Base-by-base conservation (phyloP, 805 yeast species). In the Candida golubevii region DNA sequence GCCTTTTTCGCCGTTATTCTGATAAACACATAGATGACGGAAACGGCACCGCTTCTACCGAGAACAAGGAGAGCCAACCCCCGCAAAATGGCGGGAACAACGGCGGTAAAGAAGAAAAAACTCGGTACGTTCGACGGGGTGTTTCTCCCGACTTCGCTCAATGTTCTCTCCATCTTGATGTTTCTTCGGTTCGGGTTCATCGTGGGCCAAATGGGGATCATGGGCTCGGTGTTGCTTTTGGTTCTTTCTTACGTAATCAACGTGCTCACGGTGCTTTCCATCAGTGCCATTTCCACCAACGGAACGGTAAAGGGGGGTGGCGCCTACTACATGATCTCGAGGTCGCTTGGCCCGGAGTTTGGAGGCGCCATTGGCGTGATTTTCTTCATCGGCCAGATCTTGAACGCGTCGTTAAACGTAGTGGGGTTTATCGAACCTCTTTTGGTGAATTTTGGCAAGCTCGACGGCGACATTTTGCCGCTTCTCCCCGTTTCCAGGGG, bases 281-380 rank as follows among this genome's bases (percentile, higher is more conserved):
- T 93, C 46, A 86, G 96, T 44, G 99, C 99, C 1, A 93, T 93
- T 48, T 88, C 97, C 2, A 93, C 99, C 1, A 93, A 93, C 60
- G 99, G 99, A 18, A 88, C 95, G 0, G 98, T 93, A 2, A 79
- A 89, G 54, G 98, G 98, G 11, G 99, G 99, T 12, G 99, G 99
- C 38, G 97, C 98, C 0, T 93, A 93, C 61, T 93, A 89, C 58
- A 93, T 93, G 97, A 88, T 93, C 47, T 85, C 96, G 30, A 75
- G 99, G 53, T 84, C 96, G 30, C 69, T 93, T 48, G 99, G 99
- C 0, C 97, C 97, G 4, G 99, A 93, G 61, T 93, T 93, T 65
- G 99, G 99, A 26, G 99, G 99, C 4, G 85, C 97, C 4, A 91
- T 93, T 51, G 99, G 99, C 1, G 74, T 93, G 27, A 91, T 93